Evolutionary conservation across 805 yeast species (phyloP).

Genomic region (Yamadazyma paraphyllophila): DNA sequence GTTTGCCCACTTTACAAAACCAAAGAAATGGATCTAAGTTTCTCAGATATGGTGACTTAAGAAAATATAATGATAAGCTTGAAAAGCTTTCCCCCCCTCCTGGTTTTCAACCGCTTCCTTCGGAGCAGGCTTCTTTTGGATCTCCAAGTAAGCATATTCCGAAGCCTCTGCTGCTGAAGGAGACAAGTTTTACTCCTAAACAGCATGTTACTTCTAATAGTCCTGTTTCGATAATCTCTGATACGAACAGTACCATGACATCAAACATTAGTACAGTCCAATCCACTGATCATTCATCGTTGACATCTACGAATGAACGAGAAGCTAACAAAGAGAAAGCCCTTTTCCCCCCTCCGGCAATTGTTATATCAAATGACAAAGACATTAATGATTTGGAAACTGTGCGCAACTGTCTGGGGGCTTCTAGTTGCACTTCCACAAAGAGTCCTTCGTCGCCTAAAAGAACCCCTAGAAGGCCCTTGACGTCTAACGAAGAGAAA

Average conservation of each 20-base stretch:
- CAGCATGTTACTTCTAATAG: constrained; percentile 17
- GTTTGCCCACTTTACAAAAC: constrained; percentile 23
- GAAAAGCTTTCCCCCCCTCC: constrained; percentile 13
- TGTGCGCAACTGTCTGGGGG: not conserved
- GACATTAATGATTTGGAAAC: constrained; percentile 3
- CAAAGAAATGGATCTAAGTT: constrained; percentile 9
- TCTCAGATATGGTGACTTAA: constrained; percentile 11
- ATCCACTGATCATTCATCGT: constrained; percentile 29
- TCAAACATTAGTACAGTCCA: constrained; percentile 28
- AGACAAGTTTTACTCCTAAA: constrained; percentile 8
- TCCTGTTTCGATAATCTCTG: constrained; percentile 28
- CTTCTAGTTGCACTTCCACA: not conserved
- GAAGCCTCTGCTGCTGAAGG: not conserved
- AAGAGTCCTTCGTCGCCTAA: not conserved
- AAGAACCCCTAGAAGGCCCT: constrained; percentile 13
- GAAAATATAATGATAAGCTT: constrained; percentile 8
- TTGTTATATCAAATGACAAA: constrained; percentile 6
- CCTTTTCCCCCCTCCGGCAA: constrained; percentile 5
- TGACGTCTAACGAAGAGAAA: constrained; percentile 25
- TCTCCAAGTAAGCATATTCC: constrained; percentile 1
- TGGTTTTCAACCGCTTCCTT: not conserved
- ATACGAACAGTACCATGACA: constrained; percentile 26
- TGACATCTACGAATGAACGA: constrained; percentile 17
- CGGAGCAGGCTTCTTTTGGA: not conserved
- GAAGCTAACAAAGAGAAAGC: not conserved